phyloP scores from a whole-genome alignment of 2,329 filamentous ascomycete genomes.

The Colletotrichum sp. region DNA sequence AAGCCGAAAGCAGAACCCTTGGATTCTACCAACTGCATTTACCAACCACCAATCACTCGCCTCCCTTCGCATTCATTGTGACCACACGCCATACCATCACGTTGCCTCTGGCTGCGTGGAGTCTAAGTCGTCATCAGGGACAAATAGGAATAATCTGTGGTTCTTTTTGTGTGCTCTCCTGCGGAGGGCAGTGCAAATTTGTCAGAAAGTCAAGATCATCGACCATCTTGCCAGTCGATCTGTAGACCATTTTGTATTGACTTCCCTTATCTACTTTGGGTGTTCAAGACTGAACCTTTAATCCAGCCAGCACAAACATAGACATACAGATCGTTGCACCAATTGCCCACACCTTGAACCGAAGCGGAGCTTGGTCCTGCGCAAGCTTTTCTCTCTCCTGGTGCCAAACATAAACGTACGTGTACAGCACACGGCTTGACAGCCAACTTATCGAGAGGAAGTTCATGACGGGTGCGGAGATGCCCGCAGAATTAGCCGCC shows the following conservation, averaged over 20 bases:
- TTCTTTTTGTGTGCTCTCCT: background rate
- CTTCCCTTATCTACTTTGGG: background rate
- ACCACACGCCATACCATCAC: background rate
- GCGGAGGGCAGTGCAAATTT: background rate
- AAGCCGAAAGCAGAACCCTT: background rate
- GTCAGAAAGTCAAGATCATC: background rate
- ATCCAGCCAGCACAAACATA: background rate
- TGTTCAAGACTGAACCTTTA: fast-evolving
- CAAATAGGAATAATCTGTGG: background rate
- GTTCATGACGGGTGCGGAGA: background rate
- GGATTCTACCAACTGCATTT: background rate
- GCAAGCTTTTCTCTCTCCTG: background rate
- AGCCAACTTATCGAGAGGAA: background rate
- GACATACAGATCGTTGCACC: background rate
- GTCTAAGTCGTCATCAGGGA: background rate
- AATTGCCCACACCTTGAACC: background rate
- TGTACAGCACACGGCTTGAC: background rate
- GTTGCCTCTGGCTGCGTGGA: background rate
- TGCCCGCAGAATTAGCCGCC: background rate
- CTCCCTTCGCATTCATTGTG: background rate
- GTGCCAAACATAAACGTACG: background rate
- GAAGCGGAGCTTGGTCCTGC: background rate
- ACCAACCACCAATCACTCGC: background rate
- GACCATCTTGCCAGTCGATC: background rate
- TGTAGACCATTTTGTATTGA: background rate